Evolutionary conservation across 345 rosid genomes (phyloP).

Genomic region (Microthlaspi erraticum): DNA sequence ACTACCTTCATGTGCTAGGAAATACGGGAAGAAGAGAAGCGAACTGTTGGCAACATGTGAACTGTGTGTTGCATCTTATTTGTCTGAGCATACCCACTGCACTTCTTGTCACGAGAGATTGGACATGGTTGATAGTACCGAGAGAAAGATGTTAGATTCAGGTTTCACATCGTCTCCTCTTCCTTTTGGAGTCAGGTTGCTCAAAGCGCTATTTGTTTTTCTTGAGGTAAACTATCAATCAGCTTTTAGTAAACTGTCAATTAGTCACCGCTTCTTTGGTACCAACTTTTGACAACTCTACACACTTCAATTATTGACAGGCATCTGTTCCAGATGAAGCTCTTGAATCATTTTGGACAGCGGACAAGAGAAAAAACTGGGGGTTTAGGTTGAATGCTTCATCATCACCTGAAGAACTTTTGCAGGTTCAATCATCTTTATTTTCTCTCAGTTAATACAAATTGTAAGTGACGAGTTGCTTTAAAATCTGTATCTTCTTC

Average conservation of each 20-base stretch:
- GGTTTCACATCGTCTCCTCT: conserved; percentile 51
- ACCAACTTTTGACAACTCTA: conserved; percentile 25
- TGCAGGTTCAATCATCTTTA: conserved; percentile 63
- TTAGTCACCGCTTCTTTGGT: neutral
- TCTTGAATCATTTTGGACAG: conserved; percentile 75
- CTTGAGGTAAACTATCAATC: conserved; percentile 65
- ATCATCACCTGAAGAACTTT: conserved; percentile 67
- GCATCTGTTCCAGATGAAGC: conserved; percentile 81
- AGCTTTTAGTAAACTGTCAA: conserved; percentile 8
- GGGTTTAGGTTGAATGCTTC: conserved; percentile 61
- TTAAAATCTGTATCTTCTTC: neutral
- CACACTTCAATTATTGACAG: conserved; percentile 50
- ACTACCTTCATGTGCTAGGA: conserved; percentile 54
- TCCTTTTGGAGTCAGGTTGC: conserved; percentile 77
- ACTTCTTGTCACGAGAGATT: conserved; percentile 70
- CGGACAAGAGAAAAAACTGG: conserved; percentile 59
- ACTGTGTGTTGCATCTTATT: conserved; percentile 58
- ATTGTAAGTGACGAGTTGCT: neutral
- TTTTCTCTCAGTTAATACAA: conserved; percentile 16
- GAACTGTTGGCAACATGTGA: conserved; percentile 71
- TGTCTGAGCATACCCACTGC: conserved; percentile 64
- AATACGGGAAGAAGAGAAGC: conserved; percentile 64
- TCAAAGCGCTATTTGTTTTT: conserved; percentile 64
- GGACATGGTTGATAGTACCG: conserved; percentile 48
- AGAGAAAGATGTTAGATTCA: conserved; percentile 46